These are phyloP conservation scores for Vitis cinerea DNA, from an alignment of 164 flowering plant genomes.

Conservation along the genomic window DNA sequence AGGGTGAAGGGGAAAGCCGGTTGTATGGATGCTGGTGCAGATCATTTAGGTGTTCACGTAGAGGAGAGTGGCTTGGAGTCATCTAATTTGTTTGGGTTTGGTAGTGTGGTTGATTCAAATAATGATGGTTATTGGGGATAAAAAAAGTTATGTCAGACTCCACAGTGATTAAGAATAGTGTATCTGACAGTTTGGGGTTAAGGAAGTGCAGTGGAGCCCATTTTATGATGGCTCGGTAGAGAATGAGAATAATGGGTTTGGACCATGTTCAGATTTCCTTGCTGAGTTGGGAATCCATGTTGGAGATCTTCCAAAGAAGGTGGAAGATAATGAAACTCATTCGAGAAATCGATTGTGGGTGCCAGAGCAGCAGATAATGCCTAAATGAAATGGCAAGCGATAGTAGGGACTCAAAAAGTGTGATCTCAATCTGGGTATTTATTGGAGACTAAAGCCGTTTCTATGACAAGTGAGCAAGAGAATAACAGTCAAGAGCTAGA, in stretches of 20 bases:
- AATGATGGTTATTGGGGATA: constrained; percentile 18
- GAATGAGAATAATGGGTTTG: constrained; percentile 41
- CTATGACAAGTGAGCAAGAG: no score
- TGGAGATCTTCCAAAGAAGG: constrained; percentile 26
- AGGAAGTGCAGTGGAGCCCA: constrained; percentile 84
- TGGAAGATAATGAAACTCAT: constrained; percentile 22
- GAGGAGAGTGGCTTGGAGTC: constrained; percentile 24
- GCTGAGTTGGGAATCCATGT: constrained; percentile 33
- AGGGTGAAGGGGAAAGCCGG: neutral
- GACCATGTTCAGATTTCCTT: constrained; percentile 72
- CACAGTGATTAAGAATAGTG: constrained; percentile 16
- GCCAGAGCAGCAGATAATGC: constrained; percentile 3
- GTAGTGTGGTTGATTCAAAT: constrained; percentile 14
- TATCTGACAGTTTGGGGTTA: constrained; percentile 39
- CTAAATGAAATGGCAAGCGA: neutral
- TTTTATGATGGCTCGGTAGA: constrained; percentile 45
- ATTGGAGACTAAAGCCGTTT: no score
- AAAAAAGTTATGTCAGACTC: constrained; percentile 18
- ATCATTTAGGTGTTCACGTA: no score
- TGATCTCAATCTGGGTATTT: constrained; percentile 3
- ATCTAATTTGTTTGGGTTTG: constrained; percentile 24
- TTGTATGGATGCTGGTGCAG: constrained; percentile 1
- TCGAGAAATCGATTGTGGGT: constrained; percentile 10
- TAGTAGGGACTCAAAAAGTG: constrained; percentile 8
- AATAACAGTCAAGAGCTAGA: no score